A percentile compares a stretch with the other conserved stretches of the same genome.
phyloP scores from a whole-genome alignment of 306 rosid species.

The Alnus rubra region DNA sequence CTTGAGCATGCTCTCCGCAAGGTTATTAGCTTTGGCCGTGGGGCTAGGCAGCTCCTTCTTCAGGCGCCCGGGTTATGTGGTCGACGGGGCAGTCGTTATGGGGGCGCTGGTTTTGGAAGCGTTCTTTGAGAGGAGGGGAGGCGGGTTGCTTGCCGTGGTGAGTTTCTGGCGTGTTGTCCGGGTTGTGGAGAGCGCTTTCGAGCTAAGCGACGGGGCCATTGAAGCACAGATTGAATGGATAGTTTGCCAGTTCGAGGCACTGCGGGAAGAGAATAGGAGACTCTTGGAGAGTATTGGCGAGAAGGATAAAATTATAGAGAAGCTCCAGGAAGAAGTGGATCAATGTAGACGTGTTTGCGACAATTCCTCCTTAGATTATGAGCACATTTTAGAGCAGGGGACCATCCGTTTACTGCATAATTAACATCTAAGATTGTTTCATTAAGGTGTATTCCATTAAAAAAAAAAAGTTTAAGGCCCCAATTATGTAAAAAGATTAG shows the following conservation, averaged over 20 bases:
- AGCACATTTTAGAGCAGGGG: neutral
- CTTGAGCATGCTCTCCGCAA: slow-evolving; percentile 48
- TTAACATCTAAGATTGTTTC: too few relatives aligned
- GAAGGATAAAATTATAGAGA: slow-evolving; percentile 43
- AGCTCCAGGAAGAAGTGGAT: slow-evolving; percentile 49
- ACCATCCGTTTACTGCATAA: too few relatives aligned
- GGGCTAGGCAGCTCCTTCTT: slow-evolving; percentile 56
- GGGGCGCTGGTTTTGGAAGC: slow-evolving; percentile 65
- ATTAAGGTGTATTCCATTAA: too few relatives aligned
- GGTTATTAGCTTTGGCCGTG: slow-evolving; percentile 37
- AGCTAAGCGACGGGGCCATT: slow-evolving; percentile 75
- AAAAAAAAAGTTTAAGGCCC: too few relatives aligned
- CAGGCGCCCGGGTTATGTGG: slow-evolving; percentile 44
- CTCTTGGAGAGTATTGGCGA: slow-evolving; percentile 35
- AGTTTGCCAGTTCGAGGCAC: slow-evolving; percentile 50
- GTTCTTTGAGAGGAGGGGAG: slow-evolving; percentile 52
- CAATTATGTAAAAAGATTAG: too few relatives aligned
- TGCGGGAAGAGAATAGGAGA: slow-evolving; percentile 51
- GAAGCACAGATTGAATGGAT: slow-evolving; percentile 62
- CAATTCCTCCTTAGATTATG: neutral
- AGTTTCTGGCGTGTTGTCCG: slow-evolving; percentile 81
- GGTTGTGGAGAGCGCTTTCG: slow-evolving; percentile 72
- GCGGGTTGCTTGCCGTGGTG: slow-evolving; percentile 63
- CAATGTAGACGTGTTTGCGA: neutral
- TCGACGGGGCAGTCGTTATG: slow-evolving; percentile 52